A percentile compares a stretch with the other conserved stretches of the same genome.
These are phyloP conservation scores for Geoglossum cookeanum DNA, from an alignment of 2,329 filamentous ascomycete genomes.

Conservation along the genomic window DNA sequence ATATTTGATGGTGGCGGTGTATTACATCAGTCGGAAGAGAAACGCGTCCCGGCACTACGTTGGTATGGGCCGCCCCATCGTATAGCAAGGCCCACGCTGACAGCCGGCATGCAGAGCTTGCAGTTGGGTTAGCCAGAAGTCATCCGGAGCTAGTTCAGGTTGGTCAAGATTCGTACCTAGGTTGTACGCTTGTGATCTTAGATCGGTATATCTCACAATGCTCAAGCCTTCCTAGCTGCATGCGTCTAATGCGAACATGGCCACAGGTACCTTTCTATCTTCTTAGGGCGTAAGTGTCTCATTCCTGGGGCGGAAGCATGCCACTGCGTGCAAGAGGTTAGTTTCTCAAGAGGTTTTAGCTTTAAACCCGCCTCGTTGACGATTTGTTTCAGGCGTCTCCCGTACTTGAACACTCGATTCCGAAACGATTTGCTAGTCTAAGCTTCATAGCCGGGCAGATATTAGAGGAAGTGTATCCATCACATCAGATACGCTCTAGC, in stretches of 20 bases:
- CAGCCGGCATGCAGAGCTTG: neutral
- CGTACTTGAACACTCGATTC: neutral
- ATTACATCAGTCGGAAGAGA: constrained; percentile 3
- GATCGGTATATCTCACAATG: constrained; percentile 3
- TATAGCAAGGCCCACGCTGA: neutral
- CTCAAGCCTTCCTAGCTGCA: neutral
- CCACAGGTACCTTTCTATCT: neutral
- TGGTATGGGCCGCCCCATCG: neutral
- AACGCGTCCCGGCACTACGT: constrained; percentile 1
- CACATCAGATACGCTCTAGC: neutral
- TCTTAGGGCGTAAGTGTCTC: neutral
- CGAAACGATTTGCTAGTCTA: neutral
- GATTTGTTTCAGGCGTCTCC: neutral
- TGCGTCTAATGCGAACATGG: neutral
- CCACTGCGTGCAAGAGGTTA: neutral
- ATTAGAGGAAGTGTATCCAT: neutral
- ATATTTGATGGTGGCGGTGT: constrained; percentile 1
- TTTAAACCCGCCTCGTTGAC: neutral
- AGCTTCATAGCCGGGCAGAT: neutral
- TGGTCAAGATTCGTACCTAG: neutral
- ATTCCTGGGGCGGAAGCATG: neutral
- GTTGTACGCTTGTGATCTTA: neutral
- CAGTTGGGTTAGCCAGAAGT: neutral
- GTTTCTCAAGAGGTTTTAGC: neutral
- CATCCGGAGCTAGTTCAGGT: neutral